These are phyloP conservation scores for Wallacemonas sp. DNA, from an alignment of 208 protist species.

Conservation along the genomic window DNA sequence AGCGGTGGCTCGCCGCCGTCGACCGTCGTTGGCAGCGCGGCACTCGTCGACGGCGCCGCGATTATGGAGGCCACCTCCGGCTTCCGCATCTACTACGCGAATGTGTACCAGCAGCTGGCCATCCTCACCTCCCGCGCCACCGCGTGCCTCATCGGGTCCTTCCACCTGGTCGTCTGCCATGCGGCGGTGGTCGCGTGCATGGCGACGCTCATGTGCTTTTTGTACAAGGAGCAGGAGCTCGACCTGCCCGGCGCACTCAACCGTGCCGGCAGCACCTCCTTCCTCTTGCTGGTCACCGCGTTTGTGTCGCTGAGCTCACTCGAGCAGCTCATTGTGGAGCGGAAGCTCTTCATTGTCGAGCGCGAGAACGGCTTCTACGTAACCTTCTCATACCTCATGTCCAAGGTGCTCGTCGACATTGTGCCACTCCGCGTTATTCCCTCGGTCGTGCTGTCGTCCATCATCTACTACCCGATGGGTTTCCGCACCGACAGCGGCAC, in stretches of 20 bases:
- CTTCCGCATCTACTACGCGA: slow-evolving; percentile 81
- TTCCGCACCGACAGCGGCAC: slow-evolving; percentile 76
- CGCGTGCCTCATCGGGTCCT: slow-evolving; percentile 69
- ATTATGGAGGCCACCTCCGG: slow-evolving; percentile 50
- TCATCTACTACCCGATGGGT: slow-evolving; percentile 93
- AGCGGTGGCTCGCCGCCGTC: too few relatives aligned
- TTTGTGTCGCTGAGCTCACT: slow-evolving; percentile 89
- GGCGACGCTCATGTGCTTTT: slow-evolving; percentile 71
- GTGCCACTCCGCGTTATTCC: slow-evolving; percentile 87
- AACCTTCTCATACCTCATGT: slow-evolving; percentile 86
- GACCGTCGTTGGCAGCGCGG: too few relatives aligned
- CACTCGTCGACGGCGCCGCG: slow-evolving; percentile 14
- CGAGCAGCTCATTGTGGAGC: slow-evolving; percentile 87
- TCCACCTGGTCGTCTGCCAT: slow-evolving; percentile 85
- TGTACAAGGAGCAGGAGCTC: slow-evolving; percentile 82
- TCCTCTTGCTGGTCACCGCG: slow-evolving; percentile 83
- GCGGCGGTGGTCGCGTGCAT: slow-evolving; percentile 74
- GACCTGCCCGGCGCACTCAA: slow-evolving; percentile 89
- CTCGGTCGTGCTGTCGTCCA: slow-evolving; percentile 72
- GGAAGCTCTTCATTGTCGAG: slow-evolving; percentile 89
- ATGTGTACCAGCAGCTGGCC: slow-evolving; percentile 82
- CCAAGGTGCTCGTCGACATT: slow-evolving; percentile 90
- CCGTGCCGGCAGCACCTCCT: slow-evolving; percentile 82
- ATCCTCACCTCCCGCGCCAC: slow-evolving; percentile 74
- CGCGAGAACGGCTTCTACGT: slow-evolving; percentile 89